Conservation (phyloP, 2,329 filamentous ascomycete genomes). For the Clonostachys rosea region DNA sequence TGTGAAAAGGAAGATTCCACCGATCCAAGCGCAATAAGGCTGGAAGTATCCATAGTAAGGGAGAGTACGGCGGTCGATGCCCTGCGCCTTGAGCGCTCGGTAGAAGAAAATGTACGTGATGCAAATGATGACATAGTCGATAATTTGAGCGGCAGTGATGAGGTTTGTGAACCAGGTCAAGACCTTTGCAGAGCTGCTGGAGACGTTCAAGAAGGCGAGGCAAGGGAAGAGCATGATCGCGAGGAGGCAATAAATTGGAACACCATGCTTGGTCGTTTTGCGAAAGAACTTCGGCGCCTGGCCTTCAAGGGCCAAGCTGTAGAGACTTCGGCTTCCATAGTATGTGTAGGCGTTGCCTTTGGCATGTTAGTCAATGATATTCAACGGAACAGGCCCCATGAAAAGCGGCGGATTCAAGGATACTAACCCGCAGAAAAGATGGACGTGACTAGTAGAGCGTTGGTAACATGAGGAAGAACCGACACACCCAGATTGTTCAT, state of each 20-base stretch:
- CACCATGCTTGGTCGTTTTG: conserved; percentile 55
- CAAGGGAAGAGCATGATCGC: conserved; percentile 49
- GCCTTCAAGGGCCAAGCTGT: conserved; percentile 44
- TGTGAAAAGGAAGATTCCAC: conserved; percentile 30
- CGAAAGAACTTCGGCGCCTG: conserved; percentile 47
- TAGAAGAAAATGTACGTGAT: conserved; percentile 41
- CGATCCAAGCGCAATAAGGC: conserved; percentile 50
- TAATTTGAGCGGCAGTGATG: conserved; percentile 52
- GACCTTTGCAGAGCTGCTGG: conserved; percentile 39
- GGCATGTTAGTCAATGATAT: too few relatives aligned
- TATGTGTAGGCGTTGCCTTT: conserved; percentile 41
- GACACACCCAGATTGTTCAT: conserved; percentile 47
- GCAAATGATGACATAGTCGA: conserved; percentile 56
- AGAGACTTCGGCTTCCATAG: conserved; percentile 43
- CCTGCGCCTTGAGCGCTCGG: conserved; percentile 47
- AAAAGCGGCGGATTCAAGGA: too few relatives aligned
- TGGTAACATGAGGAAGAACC: conserved; percentile 52
- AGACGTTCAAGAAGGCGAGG: conserved; percentile 47
- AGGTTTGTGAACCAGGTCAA: conserved; percentile 51
- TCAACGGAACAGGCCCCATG: too few relatives aligned
- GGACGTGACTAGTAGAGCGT: conserved; percentile 41
- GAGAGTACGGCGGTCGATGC: conserved; percentile 43
- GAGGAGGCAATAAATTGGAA: conserved; percentile 53
- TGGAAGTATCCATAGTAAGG: conserved; percentile 57
- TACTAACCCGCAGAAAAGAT: conserved; percentile 34